Evolutionary conservation across 1,284 basidiomycete genomes (phyloP), one percentile per base, ranked within the genome.

Genomic region (Puccinia polysora): DNA sequence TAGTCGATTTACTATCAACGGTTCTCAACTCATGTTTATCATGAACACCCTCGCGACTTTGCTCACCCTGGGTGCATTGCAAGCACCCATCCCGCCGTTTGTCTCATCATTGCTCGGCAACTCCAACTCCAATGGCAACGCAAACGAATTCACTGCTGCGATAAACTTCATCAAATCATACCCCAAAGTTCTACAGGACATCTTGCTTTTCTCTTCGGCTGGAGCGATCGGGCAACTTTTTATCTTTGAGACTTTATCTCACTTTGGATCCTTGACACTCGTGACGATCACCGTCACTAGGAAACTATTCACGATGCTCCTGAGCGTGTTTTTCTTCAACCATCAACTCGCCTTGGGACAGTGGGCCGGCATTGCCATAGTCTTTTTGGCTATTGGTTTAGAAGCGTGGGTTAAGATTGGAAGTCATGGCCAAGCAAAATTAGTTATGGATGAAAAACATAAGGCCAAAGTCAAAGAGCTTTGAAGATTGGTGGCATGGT

Each of bases 21-120:
- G 96, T 3, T 93, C 96, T 79, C 95, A 99, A 80, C 97, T 99
- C 93, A 98, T 99, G 96, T 88, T 98, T 79, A 95, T 88, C 86
- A 97, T 97, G 81, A 95, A 95, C 80, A 78, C 88, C 34, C 88
- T 92, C 81, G 88, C 88, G 79, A 89, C 90, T 1, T 58, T 86
- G 45, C 80, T 92, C 74, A 78, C 76, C 32, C 28, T 71, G 23
- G 47, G 40, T 25, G 74, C 75, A 25, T 76, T 79, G 69, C 36
- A 77, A 28, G 52, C 76, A 53, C 80, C 72, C 4, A 79, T 71
- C 70, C 80, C 69, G 14, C 74, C 43, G 55, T 77, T 76, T 76
- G 75, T 76, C 28, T 75, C 78, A 18, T 67, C 74, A 15, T 55
- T 84, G 52, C 36, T 69, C 23, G 55, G 55, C 18, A 45, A 53